phyloP scores from a whole-genome alignment of 2,329 filamentous ascomycete genomes.

The Fonsecaea nubica region DNA sequence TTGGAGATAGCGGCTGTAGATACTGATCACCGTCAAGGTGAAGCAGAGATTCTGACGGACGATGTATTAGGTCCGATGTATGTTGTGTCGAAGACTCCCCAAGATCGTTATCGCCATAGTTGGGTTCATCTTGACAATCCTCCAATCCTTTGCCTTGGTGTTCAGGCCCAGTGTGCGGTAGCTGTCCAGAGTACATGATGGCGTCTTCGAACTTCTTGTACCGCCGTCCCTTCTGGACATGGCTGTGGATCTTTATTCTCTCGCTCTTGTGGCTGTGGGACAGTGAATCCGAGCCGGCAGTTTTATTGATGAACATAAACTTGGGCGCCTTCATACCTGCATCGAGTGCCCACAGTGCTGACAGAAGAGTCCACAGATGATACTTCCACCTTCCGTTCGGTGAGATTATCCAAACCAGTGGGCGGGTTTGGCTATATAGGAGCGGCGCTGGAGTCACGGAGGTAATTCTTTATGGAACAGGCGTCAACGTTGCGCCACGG shows the following conservation, averaged over 20 bases:
- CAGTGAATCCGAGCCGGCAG: conserved; percentile 24
- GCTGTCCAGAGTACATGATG: conserved; percentile 5
- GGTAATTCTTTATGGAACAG: background rate
- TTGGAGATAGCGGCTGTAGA: background rate
- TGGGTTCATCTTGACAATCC: background rate
- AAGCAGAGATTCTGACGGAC: background rate
- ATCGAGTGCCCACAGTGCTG: background rate
- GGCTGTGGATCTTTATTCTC: conserved; percentile 30
- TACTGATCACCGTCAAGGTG: background rate
- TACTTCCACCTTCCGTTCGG: background rate
- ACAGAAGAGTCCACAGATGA: background rate
- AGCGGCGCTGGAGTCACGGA: background rate
- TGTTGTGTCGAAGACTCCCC: background rate
- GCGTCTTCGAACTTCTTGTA: conserved; percentile 24
- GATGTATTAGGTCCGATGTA: background rate
- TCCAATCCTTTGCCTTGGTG: background rate
- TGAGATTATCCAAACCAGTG: background rate
- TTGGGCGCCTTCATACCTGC: conserved; percentile 23
- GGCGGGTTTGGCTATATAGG: background rate
- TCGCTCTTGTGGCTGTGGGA: conserved; percentile 30
- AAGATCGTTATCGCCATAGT: background rate
- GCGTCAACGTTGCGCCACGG: background rate
- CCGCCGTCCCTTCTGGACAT: conserved; percentile 28
- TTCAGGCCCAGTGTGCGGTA: conserved; percentile 14
- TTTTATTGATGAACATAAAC: conserved; percentile 33